Base-by-base conservation (phyloP, 2,329 filamentous ascomycete genomes). In the Scedosporium dehoogii region DNA sequence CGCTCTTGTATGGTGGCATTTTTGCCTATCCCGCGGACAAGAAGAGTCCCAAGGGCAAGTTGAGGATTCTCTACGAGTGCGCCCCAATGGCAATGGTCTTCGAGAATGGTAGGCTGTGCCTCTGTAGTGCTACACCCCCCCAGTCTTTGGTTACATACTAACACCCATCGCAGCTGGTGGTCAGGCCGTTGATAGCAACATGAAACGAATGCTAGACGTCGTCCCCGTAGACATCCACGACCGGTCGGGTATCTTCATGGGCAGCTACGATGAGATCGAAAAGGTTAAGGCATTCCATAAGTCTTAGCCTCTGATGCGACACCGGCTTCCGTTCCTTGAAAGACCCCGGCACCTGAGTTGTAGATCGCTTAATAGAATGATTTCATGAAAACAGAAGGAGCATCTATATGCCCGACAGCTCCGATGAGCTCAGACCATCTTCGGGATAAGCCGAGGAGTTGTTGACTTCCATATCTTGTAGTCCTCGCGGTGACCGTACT, bases 81-180 rank as follows among this genome's bases (percentile, higher is more conserved):
- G 94, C 94, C 14, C 94, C 94, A 46, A 99, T 99, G 94, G 94
- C 94, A 25, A 90, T 97, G 88, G 85, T 99, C 6, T 97, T 99
- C 75, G 94, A 99, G 78, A 97, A 99, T 77, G 94, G 90, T 93
- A 76, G 78, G 87, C 79, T 6, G 16, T 16, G 18, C 62, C 14
- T 16, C 38, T 59, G 4, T n/a, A n/a, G n/a, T n/a, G n/a, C n/a
- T n/a, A n/a, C n/a, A n/a, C 33, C 4, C 1, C 16, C 14, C n/a
- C 16, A 6, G n/a, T 1, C n/a, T 21, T 51, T 25, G n/a, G 4
- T 29, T 21, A 5, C 38, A 27, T 21, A 27, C 12, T 33, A 12
- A 18, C 48, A 60, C 55, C 12, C 55, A 70, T 61, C 70, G 48
- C 68, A 94, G 91, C 94, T 70, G 94, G 94, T 69, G 94, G 94